Evolutionary conservation across 148 eudicot species (phyloP), one percentile per base, ranked within the genome.

Genomic region (Spergularia bocconei): DNA sequence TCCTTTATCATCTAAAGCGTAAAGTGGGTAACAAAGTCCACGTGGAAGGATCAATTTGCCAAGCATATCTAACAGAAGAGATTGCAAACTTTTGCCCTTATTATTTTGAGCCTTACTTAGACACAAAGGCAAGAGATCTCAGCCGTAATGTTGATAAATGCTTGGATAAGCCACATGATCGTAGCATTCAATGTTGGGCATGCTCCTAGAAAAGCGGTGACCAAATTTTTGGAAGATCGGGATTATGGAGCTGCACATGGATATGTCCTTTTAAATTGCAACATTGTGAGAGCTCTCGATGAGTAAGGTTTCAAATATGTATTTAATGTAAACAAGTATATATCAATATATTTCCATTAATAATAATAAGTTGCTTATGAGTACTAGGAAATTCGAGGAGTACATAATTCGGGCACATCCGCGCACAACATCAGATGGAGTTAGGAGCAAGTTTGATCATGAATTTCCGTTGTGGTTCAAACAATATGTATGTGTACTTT

Each of bases 361-460:
- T 3, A 23, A 20, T 29, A 29, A 29, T 1, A 29, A 29, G 36
- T 29, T 25, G 17, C 6, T 2, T 51, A 21, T 13, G 4, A 0
- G 2, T 33, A 70, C 54, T 59, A 53, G 41, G 41, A 0, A 54
- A n/a, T 71, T 58, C 58, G 75, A 57, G 50, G 44, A 57, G 5
- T 33, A 39, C 4, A 48, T 71, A 17, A 33, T 19, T 2, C 19
- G 38, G 15, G n/a, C 25, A 16, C 61, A 71, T 17, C 15, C 51
- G 11, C 61, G 33, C 29, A 1, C 56, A 4, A 4, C 9, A 14
- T 0, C 47, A 5, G 6, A 23, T 57, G 75, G 44, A 13, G 14
- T 72, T 19, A 21, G 67, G 75, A 60, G 12, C 23, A 59, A 72
- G 8, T 72, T 57, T 59, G 67, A 23, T 21, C 53, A 58, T 13